Base-by-base conservation (phyloP, 768 basidiomycete genomes). In the Trametes coccinea region DNA sequence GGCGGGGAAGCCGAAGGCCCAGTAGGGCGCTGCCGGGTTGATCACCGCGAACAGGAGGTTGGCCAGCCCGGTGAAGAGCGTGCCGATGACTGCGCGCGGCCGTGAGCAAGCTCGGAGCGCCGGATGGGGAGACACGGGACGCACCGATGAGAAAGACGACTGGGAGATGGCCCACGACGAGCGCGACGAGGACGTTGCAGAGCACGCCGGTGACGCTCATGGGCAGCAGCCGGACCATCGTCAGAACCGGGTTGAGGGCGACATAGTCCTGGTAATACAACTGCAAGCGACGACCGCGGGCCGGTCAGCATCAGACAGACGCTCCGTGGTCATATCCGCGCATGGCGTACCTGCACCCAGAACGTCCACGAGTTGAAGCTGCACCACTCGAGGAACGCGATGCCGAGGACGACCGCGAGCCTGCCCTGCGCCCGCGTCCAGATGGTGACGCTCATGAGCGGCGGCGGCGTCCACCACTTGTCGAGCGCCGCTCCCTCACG, bases 1-100 rank as follows among this genome's bases (percentile, higher is more conserved):
- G 1, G 86, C 82, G 0, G 90, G 88, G 72, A 93, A 93, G 6
- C 84, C 85, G 59, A 80, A 88, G 0, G 87, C 88, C 92, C 91
- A 93, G 66, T 86, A 93, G 1, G 84, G 73, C 6, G 76, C 76
- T 0, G 71, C 62, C 0, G 87, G 81, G 30, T 82, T 64, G 63
- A 92, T 88, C 2, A 89, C 64, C 1, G 90, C 90, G 67, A 92
- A 89, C 4, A 92, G 74, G 8, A 92, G 72, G 61, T 79, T 81
- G 0, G 88, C 87, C 8, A 72, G 50, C 5, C 79, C 78, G 0
- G 90, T 91, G 37, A 86, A 70, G 5, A 81, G 53, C 0, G 87
- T 85, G 16, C 92, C 90, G n/a, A 74, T 56, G 0, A 75, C 83
- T 81, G 62, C 64, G 34, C 69, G 2, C 48, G 68, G 22, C 22